Percentiles rank a stretch among this genome's conserved stretches.
These are phyloP conservation scores for Ceriops zippeliana DNA, from an alignment of 345 rosid genomes.

Conservation along the genomic window DNA sequence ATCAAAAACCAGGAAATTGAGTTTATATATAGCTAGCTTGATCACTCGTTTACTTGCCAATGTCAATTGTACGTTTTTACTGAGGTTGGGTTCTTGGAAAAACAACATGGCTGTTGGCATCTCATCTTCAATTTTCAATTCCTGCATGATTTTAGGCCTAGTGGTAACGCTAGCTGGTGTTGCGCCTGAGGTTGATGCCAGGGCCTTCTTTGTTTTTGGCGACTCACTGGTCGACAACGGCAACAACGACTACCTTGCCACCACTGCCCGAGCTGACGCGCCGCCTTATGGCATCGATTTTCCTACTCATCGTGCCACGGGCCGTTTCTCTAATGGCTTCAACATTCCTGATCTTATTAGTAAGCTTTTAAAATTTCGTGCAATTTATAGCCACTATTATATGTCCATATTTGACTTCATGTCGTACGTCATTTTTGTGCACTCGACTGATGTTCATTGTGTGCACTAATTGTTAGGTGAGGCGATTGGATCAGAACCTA, in stretches of 20 bases:
- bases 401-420: not conserved
- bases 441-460: not conserved
- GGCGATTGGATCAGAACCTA: slow-evolving; percentile 55
- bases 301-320: slow-evolving; percentile 64
- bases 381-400: no score
- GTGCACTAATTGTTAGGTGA: slow-evolving; percentile 39
- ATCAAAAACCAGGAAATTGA: not conserved
- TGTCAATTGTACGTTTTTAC: not conserved
- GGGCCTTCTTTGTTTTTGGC: slow-evolving; percentile 40
- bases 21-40: slow-evolving; percentile 18
- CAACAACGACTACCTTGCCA: slow-evolving; percentile 73
- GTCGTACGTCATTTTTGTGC: not conserved
- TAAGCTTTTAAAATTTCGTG: slow-evolving; percentile 18
- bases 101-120: slow-evolving; percentile 13
- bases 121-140: not conserved
- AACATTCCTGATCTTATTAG: slow-evolving; percentile 83
- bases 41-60: slow-evolving; percentile 9
- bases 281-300: slow-evolving; percentile 77
- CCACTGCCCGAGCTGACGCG: slow-evolving; percentile 76
- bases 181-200: slow-evolving; percentile 8
- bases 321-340: slow-evolving; percentile 87
- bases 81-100: slow-evolving; percentile 8
- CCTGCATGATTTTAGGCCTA: slow-evolving; percentile 17
- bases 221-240: slow-evolving; percentile 89
- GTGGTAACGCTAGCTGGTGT: slow-evolving; percentile 17